Percentiles rank a stretch among this genome's conserved stretches.
Evolutionary conservation across 2,329 filamentous ascomycete genomes (phyloP).

Genomic region (Pseudogymnoascus sp.): DNA sequence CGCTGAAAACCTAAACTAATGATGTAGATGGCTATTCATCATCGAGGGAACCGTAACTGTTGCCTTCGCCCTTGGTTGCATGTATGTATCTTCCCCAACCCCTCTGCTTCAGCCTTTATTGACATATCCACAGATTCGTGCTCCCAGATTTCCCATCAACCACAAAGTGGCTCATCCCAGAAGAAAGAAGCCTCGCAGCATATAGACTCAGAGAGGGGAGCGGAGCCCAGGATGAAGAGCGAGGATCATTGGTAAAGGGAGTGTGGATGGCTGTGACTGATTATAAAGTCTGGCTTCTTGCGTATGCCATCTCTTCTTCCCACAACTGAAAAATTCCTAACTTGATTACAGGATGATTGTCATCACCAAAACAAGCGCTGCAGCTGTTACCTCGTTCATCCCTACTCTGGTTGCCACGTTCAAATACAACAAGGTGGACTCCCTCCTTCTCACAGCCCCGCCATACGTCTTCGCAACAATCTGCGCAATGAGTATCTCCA

Average conservation of each 20-base stretch:
- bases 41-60: constrained; percentile 16
- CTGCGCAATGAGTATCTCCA: background rate
- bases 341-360: background rate
- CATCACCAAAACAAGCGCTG: constrained; percentile 11
- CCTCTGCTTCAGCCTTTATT: background rate
- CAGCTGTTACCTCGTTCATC: constrained; percentile 12
- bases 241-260: constrained; percentile 12
- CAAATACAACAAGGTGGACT: constrained; percentile 13
- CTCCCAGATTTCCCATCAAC: constrained; percentile 42
- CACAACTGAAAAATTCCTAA: background rate
- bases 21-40: constrained; percentile 15
- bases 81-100: constrained; percentile 4
- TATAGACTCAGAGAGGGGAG: constrained; percentile 12
- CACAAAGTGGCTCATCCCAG: constrained; percentile 16
- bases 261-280: constrained; percentile 16
- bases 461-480: constrained; percentile 18
- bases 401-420: constrained; percentile 27
- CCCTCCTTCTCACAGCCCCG: constrained; percentile 19
- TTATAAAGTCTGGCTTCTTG: constrained; percentile 17
- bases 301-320: background rate
- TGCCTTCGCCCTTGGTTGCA: constrained; percentile 9
- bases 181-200: constrained; percentile 15
- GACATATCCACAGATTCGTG: constrained; percentile 18
- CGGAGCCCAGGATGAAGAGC: constrained; percentile 13
- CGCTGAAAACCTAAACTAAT: background rate